Percentiles rank a stretch among this genome's conserved stretches.
phyloP scores from a whole-genome alignment of 2,329 filamentous ascomycete species.

The Sclerotinia minor region DNA sequence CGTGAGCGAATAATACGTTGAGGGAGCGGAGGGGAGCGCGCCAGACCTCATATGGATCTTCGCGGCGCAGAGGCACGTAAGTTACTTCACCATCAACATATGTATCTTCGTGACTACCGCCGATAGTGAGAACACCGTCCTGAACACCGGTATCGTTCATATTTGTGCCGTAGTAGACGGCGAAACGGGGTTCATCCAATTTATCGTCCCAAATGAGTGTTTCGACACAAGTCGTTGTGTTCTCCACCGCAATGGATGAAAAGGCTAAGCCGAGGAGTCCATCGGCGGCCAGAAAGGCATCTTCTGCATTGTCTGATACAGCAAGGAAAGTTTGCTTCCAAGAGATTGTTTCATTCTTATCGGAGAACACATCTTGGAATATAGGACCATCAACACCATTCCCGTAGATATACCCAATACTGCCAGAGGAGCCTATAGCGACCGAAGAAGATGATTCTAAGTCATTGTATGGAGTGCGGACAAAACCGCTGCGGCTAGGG shows the following conservation, averaged over 20 bases:
- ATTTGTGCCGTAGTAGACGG: slow-evolving; percentile 17
- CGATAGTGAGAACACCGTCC: slow-evolving; percentile 14
- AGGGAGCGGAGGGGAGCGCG: background rate
- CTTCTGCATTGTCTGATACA: background rate
- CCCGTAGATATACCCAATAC: background rate
- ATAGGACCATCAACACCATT: background rate
- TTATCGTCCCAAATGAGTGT: slow-evolving; percentile 15
- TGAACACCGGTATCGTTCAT: background rate
- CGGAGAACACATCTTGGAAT: slow-evolving; percentile 14
- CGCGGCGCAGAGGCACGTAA: slow-evolving; percentile 1
- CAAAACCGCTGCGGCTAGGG: background rate
- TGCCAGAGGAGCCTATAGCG: background rate
- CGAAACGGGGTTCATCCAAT: slow-evolving; percentile 11
- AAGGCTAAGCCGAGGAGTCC: slow-evolving; percentile 18
- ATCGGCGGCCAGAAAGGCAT: background rate
- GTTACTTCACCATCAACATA: slow-evolving; percentile 22
- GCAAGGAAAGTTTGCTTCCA: slow-evolving; percentile 24
- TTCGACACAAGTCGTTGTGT: slow-evolving; percentile 8
- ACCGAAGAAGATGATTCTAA: slow-evolving; percentile 1
- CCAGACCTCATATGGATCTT: slow-evolving; percentile 12
- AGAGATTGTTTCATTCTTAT: background rate
- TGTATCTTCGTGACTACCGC: slow-evolving; percentile 7
- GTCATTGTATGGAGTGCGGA: slow-evolving; percentile 3
- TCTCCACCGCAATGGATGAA: slow-evolving; percentile 7
- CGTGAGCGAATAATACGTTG: background rate